Base-by-base conservation (phyloP, 106 monocot genomes). In the Allium cepa region DNA sequence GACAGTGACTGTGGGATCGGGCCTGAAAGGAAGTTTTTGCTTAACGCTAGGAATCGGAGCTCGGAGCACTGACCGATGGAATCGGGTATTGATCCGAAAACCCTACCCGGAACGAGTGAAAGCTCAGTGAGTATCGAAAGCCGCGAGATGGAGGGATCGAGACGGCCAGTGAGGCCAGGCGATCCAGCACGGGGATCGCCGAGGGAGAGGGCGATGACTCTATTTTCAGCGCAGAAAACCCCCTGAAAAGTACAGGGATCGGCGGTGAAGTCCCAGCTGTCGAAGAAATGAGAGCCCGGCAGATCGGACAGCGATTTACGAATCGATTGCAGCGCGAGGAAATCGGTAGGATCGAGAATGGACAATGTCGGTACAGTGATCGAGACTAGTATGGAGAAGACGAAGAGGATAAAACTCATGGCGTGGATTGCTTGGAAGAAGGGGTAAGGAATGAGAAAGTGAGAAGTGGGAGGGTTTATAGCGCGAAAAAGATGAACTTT, bases 161-260 rank as follows among this genome's bases (percentile, higher is more conserved):
- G 75, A 17, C 65, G 72, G 15, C 88, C 88, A 12, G 69, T 74
- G 52, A 88, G 74, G 17, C 88, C 88, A 9, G 84, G 88, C 11
- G 79, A 75, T 8, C 88, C 84, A 12, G 88, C 88, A 46, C 88
- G 81, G 15, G 84, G 88, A 64, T 88, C 88, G 26, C 88, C 88
- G 15, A 88, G 74, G 47, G 79, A 57, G 8, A 88, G 79, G 2
- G 84, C 76, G 60, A 75, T 62, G 26, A 88, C 88, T 11, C 70
- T 69, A 53, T 74, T 64, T 11, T 69, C 71, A 55, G 71, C 55
- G 71, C 88, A 88, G 81, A 79, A 77, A 46, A 88, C 79, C 13
- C 88, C 88, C 4, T 81, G 77, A 74, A 88, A 88, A 26, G 51
- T 62, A 57, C 88, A 88, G 9, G 88, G 88, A 69, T 88, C 88